Evolutionary conservation across 139 green algal genomes (phyloP), one percentile per base, ranked within the genome.

Genomic region (Micractinium conductrix): DNA sequence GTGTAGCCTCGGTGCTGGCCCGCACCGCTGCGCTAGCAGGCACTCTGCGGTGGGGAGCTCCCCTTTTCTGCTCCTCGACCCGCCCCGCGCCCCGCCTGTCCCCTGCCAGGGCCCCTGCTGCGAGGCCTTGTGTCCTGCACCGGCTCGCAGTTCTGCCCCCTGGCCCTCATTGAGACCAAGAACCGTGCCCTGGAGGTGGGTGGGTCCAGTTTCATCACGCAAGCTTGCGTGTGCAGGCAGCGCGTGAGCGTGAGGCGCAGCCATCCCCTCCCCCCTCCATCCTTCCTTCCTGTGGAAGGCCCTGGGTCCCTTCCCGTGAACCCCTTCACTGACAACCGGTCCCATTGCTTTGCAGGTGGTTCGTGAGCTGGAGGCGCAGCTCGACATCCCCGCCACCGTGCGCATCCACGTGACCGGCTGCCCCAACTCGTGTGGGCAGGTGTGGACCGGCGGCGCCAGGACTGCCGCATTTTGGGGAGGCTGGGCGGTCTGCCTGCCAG

Each of bases 361-460:
- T 8, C 79, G 93, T 84, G 84, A 94, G 80, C 92, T 99, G 83
- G 97, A 99, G 87, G 83, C 84, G 60, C 83, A 95, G 85, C 85
- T 99, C 69, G 88, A 98, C 62, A 85, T 99, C 33, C 89, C 94
- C 0, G 70, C 86, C 17, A 33, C 90, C 0, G 92, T 99, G 22
- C 92, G 97, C 86, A 98, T 99, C 38, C 97, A 99, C 92, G 99
- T 93, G 92, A 99, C 97, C 21, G 97, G 97, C 50, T 99, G 97
- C 93, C 97, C 97, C 72, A 99, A 99, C 93, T 95, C 93, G 26
- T 99, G 97, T 86, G 97, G 94, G 8, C 96, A 99, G 91, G 94
- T 95, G 33, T 16, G 86, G 24, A 1, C 16, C 67, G 60, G 60
- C 60, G 35, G 58, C 60, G 53, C 19, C 26, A 37, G 60, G 35